A percentile compares a stretch with the other conserved stretches of the same genome.
Evolutionary conservation across 106 monocot species (phyloP).

Genomic region (Triglochin maritima): DNA sequence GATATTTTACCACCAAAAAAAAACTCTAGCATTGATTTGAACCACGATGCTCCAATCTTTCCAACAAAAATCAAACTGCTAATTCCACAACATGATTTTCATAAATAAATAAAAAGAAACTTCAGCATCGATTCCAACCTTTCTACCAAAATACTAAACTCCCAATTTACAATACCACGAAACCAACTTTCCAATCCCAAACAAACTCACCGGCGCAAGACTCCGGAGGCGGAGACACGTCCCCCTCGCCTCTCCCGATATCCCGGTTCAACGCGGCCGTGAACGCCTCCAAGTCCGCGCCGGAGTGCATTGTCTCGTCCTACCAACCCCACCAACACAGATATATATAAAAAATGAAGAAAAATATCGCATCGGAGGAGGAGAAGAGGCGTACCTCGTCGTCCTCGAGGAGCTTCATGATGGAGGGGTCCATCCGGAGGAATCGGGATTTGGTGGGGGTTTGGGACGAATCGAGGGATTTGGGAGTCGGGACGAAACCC

Average conservation of each 20-base stretch:
- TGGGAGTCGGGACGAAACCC: no score
- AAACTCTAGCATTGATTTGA: no score
- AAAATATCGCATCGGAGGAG: background rate
- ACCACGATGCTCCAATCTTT: no score
- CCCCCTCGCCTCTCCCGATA: constrained; percentile 36
- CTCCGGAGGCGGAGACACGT: constrained; percentile 21
- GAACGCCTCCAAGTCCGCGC: constrained; percentile 82
- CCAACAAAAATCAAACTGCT: no score
- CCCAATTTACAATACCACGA: no score
- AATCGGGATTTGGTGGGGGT: background rate
- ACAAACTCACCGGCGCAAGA: constrained; percentile 6
- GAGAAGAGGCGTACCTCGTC: constrained; percentile 34
- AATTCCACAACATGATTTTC: no score
- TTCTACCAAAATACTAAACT: no score
- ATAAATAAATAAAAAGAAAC: no score
- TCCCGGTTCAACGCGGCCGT: constrained; percentile 72
- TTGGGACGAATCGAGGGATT: no score
- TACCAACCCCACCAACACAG: constrained; percentile 10
- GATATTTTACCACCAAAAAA: no score
- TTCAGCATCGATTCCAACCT: no score
- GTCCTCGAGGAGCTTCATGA: constrained; percentile 59
- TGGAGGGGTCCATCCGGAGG: constrained; percentile 45
- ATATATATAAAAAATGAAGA: background rate
- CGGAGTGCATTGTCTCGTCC: constrained; percentile 88
- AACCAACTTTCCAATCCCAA: no score